Conservation (phyloP, 2,329 filamentous ascomycete species). For the Trichothecium roseum region DNA sequence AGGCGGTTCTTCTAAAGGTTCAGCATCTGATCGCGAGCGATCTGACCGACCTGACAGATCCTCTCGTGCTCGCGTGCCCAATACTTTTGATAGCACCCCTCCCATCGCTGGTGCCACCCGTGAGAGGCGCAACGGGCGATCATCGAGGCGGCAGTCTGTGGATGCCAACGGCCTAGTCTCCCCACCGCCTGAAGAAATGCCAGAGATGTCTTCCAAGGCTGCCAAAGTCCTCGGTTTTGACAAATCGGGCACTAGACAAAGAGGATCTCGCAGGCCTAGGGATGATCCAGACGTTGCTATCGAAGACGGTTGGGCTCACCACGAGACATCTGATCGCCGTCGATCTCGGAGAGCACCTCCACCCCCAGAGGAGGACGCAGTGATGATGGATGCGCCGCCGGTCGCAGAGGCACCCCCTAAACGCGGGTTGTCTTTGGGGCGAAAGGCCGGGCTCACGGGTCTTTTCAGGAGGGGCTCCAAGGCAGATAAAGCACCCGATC, state of each 20-base stretch:
- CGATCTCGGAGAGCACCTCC: slow-evolving; percentile 16
- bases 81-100: slow-evolving; percentile 56
- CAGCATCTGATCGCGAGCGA: slow-evolving; percentile 56
- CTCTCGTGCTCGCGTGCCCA: slow-evolving; percentile 44
- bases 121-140: slow-evolving; percentile 48
- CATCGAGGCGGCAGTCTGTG: slow-evolving; percentile 58
- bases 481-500: slow-evolving; percentile 25
- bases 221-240: slow-evolving; percentile 62
- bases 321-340: slow-evolving; percentile 20
- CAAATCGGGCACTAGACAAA: slow-evolving; percentile 27
- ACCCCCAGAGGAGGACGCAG: slow-evolving; percentile 26
- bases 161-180: slow-evolving; percentile 58
- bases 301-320: slow-evolving; percentile 3
- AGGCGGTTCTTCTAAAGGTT: slow-evolving; percentile 55
- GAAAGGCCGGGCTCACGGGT: slow-evolving; percentile 43
- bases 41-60: slow-evolving; percentile 30
- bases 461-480: slow-evolving; percentile 50
- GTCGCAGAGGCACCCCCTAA: slow-evolving; percentile 21
- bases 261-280: slow-evolving; percentile 32
- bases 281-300: slow-evolving; percentile 24
- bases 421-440: slow-evolving; percentile 20
- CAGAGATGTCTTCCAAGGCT: slow-evolving; percentile 62
- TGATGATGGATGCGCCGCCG: slow-evolving; percentile 23
- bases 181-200: slow-evolving; percentile 60
- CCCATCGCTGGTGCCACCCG: slow-evolving; percentile 57